phyloP scores from a whole-genome alignment of 2,329 filamentous ascomycete genomes.

The Aureobasidium subglaciale region DNA sequence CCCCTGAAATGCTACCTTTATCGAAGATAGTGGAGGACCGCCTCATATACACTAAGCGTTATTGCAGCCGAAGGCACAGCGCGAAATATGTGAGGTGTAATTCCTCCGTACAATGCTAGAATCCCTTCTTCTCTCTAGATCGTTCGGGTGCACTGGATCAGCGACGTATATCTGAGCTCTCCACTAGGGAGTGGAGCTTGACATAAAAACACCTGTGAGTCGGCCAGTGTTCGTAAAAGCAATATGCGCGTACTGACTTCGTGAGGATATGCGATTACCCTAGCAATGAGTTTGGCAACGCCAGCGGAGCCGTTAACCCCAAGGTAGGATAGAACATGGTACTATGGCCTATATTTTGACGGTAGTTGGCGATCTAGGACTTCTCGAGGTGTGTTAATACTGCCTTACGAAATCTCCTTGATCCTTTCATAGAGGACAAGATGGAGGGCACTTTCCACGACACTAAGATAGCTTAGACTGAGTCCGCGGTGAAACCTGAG shows the following conservation, averaged over 20 bases:
- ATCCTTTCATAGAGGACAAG: neutral
- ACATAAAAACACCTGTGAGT: neutral
- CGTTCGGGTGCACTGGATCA: neutral
- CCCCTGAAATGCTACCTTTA: too few relatives aligned
- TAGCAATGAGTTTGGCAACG: neutral
- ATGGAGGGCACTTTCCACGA: neutral
- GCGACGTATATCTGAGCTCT: neutral
- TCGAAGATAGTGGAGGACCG: neutral
- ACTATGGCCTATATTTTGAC: neutral
- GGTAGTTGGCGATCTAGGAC: neutral
- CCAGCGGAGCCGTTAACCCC: neutral
- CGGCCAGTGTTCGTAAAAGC: neutral
- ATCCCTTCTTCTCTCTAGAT: neutral
- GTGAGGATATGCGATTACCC: neutral
- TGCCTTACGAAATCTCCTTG: neutral
- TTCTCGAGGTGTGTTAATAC: neutral
- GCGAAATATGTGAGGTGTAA: neutral
- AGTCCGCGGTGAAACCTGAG: neutral
- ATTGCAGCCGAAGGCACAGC: neutral
- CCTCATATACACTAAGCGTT: neutral
- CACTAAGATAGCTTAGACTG: neutral
- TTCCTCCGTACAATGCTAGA: neutral
- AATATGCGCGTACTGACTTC: neutral
- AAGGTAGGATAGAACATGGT: neutral
- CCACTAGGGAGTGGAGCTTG: neutral